Percentiles rank a stretch among this genome's conserved stretches.
phyloP scores from a whole-genome alignment of 1,139 yeast genomes.

The Hyphopichia pseudoburtonii region DNA sequence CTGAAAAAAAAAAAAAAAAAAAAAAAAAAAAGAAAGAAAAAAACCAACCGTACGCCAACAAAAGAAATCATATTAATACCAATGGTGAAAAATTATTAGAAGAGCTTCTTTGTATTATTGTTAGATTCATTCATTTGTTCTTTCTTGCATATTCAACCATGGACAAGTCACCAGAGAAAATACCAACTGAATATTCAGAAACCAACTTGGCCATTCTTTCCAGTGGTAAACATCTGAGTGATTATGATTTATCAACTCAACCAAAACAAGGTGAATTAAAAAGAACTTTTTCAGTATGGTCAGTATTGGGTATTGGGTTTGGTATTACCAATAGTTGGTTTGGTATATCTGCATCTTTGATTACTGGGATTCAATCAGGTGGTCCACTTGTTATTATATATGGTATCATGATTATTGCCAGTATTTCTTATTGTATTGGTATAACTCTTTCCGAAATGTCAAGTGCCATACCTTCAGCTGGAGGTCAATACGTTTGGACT shows the following conservation, averaged over 20 bases:
- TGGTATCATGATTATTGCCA: conserved; percentile 64
- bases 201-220: not conserved
- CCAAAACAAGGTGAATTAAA: conserved; percentile 33
- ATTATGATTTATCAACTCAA: no score
- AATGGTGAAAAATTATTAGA: no score
- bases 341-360: conserved; percentile 63
- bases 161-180: no score
- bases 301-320: conserved; percentile 65
- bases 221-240: not conserved
- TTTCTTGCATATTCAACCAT: no score
- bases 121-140: no score
- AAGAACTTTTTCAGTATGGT: conserved; percentile 52
- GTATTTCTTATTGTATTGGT: conserved; percentile 40
- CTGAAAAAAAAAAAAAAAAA: no score
- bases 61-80: no score
- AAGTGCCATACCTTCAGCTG: conserved; percentile 55
- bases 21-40: no score
- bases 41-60: no score
- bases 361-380: conserved; percentile 64
- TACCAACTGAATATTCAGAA: not conserved
- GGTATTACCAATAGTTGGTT: conserved; percentile 70
- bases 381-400: conserved; percentile 69
- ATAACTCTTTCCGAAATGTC: conserved; percentile 49
- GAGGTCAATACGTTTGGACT: conserved; percentile 65
- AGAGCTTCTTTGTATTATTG: no score